A percentile compares a stretch with the other conserved stretches of the same genome.
phyloP scores from a whole-genome alignment of 148 eudicot species.

The Heliosperma pusillum region DNA sequence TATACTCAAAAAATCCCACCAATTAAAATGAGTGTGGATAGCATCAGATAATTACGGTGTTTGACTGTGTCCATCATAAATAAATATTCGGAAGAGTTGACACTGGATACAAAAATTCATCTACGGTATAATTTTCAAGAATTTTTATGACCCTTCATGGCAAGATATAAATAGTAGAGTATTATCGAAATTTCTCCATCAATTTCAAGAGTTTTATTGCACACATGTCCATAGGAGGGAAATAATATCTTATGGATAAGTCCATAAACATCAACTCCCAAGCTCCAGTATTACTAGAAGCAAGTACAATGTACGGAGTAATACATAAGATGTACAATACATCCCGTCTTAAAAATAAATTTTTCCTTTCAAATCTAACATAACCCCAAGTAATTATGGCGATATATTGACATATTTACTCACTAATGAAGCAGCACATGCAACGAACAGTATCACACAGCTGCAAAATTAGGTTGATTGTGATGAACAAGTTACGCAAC shows the following conservation, averaged over 20 bases:
- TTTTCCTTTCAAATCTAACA: neutral
- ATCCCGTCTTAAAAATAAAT: neutral
- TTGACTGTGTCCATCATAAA: neutral
- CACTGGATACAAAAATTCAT: neutral
- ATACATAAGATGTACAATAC: neutral
- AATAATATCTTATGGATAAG: neutral
- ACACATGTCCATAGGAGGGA: neutral
- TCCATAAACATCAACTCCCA: neutral
- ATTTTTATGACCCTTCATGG: neutral
- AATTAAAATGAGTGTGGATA: neutral
- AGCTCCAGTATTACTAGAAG: neutral
- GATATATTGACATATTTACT: neutral
- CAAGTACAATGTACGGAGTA: neutral
- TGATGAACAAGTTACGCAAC: neutral
- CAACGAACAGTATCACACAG: neutral
- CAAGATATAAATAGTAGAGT: neutral
- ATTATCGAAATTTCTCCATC: neutral
- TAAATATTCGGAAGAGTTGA: neutral
- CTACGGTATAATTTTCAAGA: neutral
- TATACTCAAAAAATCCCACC: neutral
- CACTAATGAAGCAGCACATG: neutral
- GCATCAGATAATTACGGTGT: neutral
- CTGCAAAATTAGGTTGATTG: neutral
- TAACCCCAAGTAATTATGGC: neutral
- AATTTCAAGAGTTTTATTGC: neutral